Base-by-base conservation (phyloP, 2,329 filamentous ascomycete species). In the Stachybotrys echinatus region DNA sequence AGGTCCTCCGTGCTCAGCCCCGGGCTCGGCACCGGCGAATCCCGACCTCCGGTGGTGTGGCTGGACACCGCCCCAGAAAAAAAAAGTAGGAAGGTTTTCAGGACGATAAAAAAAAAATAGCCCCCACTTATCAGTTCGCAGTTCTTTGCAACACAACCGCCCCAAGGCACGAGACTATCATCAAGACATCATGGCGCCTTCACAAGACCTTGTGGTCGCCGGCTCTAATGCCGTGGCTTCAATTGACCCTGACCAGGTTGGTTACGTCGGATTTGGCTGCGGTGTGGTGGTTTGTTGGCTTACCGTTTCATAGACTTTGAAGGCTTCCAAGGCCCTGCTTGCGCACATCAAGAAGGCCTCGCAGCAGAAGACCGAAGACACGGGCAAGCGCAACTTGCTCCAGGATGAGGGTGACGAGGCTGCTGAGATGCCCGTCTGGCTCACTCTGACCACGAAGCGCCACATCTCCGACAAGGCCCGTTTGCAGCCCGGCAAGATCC, bases 401-500 rank as follows among this genome's bases (percentile, higher is more conserved):
- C 72, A 72, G 39, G 74, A 75, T 39, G 71, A 71, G 34, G 38
- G 19, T 18, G 68, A 70, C 34, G 67, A 66, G 45, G 55, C 63
- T 19, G 67, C 68, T 47, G 75, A 81, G 52, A 74, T 71, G 4
- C 81, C 81, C 45, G 69, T 86, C 63, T 85, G 80, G 78, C 72
- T 86, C 42, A 82, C 74, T 34, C 66, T 86, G 55, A 83, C 80
- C 47, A 85, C 82, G 54, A 86, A 86, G 73, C 77, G 77, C 58
- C 81, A 85, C 69, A 80, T 85, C 48, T 66, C 71, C 64, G 88
- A 95, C 72, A 86, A 88, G 69, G 83, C 83, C 65, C 81, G 84
- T 49, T 77, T 96, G 58, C 92, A 95, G 76, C 91, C 92, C 23
- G 80, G 81, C 67, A 95, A 92, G 72, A 89, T 96, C 61, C 61